Evolutionary conservation across 805 yeast genomes (phyloP), one percentile per base, ranked within the genome.

Genomic region (Wickerhamomyces pijperi): DNA sequence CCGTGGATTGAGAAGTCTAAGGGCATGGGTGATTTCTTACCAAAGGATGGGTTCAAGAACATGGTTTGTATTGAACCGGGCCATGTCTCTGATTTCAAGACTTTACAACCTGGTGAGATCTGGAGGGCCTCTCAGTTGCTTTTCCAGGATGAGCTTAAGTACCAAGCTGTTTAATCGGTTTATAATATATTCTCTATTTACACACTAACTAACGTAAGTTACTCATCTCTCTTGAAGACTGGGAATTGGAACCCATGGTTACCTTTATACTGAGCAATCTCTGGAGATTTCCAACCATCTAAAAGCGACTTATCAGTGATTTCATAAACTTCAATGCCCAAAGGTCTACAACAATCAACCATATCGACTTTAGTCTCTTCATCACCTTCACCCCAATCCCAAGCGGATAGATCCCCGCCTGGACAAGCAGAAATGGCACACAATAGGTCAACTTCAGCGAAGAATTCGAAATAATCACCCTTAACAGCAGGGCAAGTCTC

Each of bases 41-140:
- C 97, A 37, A 85, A 83, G 56, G 59, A 62, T 39, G 97, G 96
- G 5, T 92, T 68, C 65, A 70, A 76, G 48, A 67, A 79, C 35
- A 90, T 92, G 97, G 75, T 92, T 42, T 92, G 98, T 63, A 73
- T 92, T 41, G 98, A 92, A 61, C 94, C 96, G 3, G 98, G 98
- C 34, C 70, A 78, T 48, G 97, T 92, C 32, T 69, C 74, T 42
- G 76, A 78, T 36, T 81, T 82, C 54, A 65, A 73, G 19, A 61
- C 59, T 19, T 67, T 92, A 48, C 58, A 64, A 37, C 79, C 90
- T n/a, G 90, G 92, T 39, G 71, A 70, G 44, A 67, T 67, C 45
- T 88, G 95, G 95, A 59, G 61, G 13, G 96, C 78, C 14, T 62
- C 77, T 25, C 95, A 86, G 63, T 72, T 58, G 31, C 46, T 59